These are phyloP conservation scores for Phaeosphaeriaceae sp. DNA, from an alignment of 2,329 filamentous ascomycete species.

Conservation along the genomic window DNA sequence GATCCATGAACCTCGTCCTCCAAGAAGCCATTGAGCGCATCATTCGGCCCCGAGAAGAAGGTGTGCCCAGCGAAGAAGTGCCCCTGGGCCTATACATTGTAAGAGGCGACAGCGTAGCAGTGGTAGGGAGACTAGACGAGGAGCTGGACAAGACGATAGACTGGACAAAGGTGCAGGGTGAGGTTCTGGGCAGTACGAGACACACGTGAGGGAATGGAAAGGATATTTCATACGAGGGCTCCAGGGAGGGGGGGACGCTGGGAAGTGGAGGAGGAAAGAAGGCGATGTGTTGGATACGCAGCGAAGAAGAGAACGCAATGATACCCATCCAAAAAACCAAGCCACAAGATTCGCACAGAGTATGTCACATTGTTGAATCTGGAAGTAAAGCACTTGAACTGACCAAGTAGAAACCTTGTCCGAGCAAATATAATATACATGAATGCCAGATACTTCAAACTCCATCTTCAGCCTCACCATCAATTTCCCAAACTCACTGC, in stretches of 20 bases:
- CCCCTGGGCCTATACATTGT: slow-evolving; percentile 90
- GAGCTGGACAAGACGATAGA: slow-evolving; percentile 87
- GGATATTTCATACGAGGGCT: background rate
- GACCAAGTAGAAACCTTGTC: too few relatives aligned
- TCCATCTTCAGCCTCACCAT: background rate
- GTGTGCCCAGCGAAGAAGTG: slow-evolving; percentile 79
- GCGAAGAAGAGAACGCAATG: too few relatives aligned
- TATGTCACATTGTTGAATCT: too few relatives aligned
- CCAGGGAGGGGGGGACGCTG: background rate
- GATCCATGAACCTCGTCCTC: slow-evolving; percentile 91
- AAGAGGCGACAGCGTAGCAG: slow-evolving; percentile 90
- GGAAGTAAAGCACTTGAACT: too few relatives aligned
- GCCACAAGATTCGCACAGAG: too few relatives aligned
- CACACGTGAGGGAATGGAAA: slow-evolving; percentile 55
- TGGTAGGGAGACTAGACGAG: slow-evolving; percentile 89
- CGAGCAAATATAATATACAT: background rate
- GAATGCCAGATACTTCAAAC: background rate
- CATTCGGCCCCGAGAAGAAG: slow-evolving; percentile 83
- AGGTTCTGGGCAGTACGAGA: slow-evolving; percentile 83
- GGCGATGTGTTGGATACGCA: too few relatives aligned
- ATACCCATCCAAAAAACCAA: too few relatives aligned
- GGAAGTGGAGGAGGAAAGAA: background rate
- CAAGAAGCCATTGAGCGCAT: slow-evolving; percentile 85
- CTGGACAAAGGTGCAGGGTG: slow-evolving; percentile 88
- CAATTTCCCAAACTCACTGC: slow-evolving; percentile 25